Conservation (phyloP, 257 asterid species). For the Knoxia roxburghii region DNA sequence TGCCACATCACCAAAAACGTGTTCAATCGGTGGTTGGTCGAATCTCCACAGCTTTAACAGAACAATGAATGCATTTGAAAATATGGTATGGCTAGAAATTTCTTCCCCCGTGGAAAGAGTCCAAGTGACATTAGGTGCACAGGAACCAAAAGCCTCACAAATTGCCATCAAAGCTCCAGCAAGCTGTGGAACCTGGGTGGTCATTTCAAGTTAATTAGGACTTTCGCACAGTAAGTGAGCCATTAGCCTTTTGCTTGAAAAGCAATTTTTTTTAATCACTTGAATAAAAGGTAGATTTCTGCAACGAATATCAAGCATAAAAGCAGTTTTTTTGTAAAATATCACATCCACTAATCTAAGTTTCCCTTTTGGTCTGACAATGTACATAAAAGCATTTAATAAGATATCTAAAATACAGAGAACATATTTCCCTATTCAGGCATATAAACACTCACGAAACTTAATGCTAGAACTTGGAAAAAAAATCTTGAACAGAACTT, state of each 20-base stretch:
- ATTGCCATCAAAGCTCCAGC: slow-evolving; percentile 95
- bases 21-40: slow-evolving; percentile 82
- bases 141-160: slow-evolving; percentile 91
- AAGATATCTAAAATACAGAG: no score
- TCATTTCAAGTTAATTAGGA: slow-evolving; percentile 13
- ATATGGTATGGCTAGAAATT: slow-evolving; percentile 68
- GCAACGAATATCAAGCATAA: no score
- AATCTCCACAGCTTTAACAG: slow-evolving; percentile 93
- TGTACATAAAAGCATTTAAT: no score
- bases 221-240: neutral
- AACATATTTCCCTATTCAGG: no score
- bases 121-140: slow-evolving; percentile 81
- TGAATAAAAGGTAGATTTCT: no score
- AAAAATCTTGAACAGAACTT: no score
- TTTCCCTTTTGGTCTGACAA: no score
- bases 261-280: no score
- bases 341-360: no score
- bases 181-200: slow-evolving; percentile 86
- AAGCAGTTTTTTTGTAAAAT: no score
- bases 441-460: no score
- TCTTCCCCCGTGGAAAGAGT: slow-evolving; percentile 68
- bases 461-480: no score
- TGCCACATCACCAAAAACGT: slow-evolving; percentile 55
- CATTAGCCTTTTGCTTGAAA: neutral
- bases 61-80: slow-evolving; percentile 89